Percentiles rank a stretch among this genome's conserved stretches.
Evolutionary conservation across 192 early-diverging fungal species (phyloP).

Genomic region (Rhizophagus clarus): DNA sequence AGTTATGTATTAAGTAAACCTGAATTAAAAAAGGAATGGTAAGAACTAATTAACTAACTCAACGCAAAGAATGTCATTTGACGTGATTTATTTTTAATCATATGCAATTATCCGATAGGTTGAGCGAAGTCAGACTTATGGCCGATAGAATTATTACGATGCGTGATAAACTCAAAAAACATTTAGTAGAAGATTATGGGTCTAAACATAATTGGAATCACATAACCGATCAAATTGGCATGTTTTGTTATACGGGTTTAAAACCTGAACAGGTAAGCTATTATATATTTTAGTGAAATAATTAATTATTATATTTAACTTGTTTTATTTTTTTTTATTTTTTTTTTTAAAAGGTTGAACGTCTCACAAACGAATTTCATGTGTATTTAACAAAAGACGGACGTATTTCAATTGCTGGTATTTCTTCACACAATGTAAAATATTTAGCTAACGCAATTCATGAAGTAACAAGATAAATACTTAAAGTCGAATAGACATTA

Average conservation of each 20-base stretch:
- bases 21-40: conserved; percentile 83
- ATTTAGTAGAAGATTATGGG: conserved; percentile 84
- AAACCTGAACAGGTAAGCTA: conserved; percentile 69
- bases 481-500: neutral
- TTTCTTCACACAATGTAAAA: conserved; percentile 89
- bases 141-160: conserved; percentile 96
- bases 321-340: neutral
- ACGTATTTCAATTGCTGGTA: conserved; percentile 96
- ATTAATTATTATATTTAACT: neutral
- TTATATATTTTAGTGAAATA: too few species aligned
- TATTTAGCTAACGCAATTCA: conserved; percentile 97
- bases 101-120: conserved; percentile 10
- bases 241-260: conserved; percentile 98
- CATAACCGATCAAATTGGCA: conserved; percentile 95
- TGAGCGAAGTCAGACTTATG: conserved; percentile 92
- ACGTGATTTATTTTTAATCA: neutral
- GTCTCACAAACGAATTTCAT: conserved; percentile 79
- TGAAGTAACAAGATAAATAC: conserved; percentile 80
- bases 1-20: conserved; percentile 79
- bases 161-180: conserved; percentile 73
- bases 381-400: conserved; percentile 95
- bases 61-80: too few species aligned
- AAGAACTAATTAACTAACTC: conserved; percentile 12
- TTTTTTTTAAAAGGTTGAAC: conserved; percentile 57
- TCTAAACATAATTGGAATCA: conserved; percentile 84